Evolutionary conservation across 495 filamentous ascomycete species (phyloP), one percentile per base, ranked within the genome.

Genomic region (Podospora pseudocomata): DNA sequence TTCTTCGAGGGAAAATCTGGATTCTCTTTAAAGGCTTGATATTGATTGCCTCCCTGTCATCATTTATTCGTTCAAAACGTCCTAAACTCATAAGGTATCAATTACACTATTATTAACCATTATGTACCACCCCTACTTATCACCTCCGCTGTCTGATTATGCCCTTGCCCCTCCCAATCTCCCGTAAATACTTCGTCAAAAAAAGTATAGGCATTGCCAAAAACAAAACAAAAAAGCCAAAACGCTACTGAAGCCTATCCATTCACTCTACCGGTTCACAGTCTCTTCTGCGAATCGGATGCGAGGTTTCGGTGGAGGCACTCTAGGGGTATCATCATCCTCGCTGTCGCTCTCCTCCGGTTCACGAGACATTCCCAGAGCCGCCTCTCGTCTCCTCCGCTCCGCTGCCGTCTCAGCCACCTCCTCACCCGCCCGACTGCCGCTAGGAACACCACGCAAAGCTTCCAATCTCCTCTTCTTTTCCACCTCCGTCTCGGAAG

Each of bases 391-490:
- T 68, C 93, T 85, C 53, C 90, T 85, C 57, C 90, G 84, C 79
- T 97, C 94, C 0, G 93, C 94, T 0, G 91, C 87, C 4, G 92
- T 96, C 77, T 97, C 94, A 55, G 83, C 86, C 3, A 78, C 80
- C 27, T 89, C 86, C 19, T 76, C 76, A 7, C 78, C 76, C 2
- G 64, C 66, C 2, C 64, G 68, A 15, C 72, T 70, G 7, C 73
- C 65, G 3, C 32, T 19, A 26, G 2, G 58, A 4, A 74, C 70
- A 20, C 73, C 67, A 60, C 80, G 72, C 27, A 78, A 74, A 26
- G 77, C 81, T 20, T 81, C 81, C 4, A 82, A 67, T 57, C 80
- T 72, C 27, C 82, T 76, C 58, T 77, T 75, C 61, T 79, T 76
- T 72, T 83, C 79, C 1, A 75, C 79, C 15, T 79, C 76, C 28